These are phyloP conservation scores for Byssothecium circinans DNA, from an alignment of 2,329 filamentous ascomycete species.

Conservation along the genomic window DNA sequence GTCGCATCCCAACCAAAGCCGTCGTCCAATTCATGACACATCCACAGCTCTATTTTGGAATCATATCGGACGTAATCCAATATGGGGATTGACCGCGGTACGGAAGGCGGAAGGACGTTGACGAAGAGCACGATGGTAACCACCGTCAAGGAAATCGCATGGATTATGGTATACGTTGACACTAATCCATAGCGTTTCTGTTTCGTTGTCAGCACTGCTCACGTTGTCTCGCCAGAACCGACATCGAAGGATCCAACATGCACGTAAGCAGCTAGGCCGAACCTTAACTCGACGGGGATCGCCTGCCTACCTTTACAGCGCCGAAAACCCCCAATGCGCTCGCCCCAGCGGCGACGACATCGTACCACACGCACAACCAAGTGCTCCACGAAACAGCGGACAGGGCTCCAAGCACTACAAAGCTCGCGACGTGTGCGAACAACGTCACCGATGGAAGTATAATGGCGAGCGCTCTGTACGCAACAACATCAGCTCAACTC, in stretches of 20 bases:
- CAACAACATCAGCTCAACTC: not conserved
- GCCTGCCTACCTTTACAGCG: slow-evolving; percentile 49
- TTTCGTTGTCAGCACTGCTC: slow-evolving; percentile 15
- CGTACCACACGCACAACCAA: slow-evolving; percentile 42
- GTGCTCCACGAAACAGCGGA: slow-evolving; percentile 34
- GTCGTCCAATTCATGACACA: slow-evolving; percentile 32
- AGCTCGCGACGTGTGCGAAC: slow-evolving; percentile 24
- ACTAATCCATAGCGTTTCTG: slow-evolving; percentile 29
- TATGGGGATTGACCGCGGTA: slow-evolving; percentile 22
- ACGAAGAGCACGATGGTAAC: slow-evolving; percentile 30
- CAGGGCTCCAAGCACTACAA: slow-evolving; percentile 30
- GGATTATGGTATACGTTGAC: slow-evolving; percentile 29
- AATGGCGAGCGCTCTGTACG: slow-evolving; percentile 30
- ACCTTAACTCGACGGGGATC: not conserved
- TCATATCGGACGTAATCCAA: slow-evolving; percentile 26
- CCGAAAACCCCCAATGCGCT: slow-evolving; percentile 49
- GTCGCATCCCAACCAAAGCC: slow-evolving; percentile 32
- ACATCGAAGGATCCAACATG: not conserved
- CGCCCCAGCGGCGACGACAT: slow-evolving; percentile 44
- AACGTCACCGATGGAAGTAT: slow-evolving; percentile 32
- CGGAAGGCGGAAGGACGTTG: slow-evolving; percentile 25
- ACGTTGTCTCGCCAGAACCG: not conserved
- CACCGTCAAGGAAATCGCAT: slow-evolving; percentile 30
- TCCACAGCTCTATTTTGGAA: slow-evolving; percentile 11
- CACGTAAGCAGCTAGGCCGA: not conserved